phyloP scores from a whole-genome alignment of 2,329 filamentous ascomycete species.

The Ophiostoma sp. region DNA sequence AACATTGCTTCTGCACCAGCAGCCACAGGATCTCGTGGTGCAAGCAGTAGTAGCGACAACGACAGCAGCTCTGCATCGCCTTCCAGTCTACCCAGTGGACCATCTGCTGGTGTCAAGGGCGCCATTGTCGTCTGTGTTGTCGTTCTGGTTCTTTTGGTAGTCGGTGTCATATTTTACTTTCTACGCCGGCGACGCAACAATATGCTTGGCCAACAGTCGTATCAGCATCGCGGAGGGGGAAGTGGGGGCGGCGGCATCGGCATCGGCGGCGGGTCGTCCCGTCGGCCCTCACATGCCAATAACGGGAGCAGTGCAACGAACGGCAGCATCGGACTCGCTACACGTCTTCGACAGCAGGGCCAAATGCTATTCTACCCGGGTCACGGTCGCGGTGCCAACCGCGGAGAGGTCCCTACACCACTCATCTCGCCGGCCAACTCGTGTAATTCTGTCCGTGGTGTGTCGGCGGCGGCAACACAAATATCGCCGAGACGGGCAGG shows the following conservation, averaged over 20 bases:
- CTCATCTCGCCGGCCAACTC: slow-evolving; percentile 44
- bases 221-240: slow-evolving; percentile 15
- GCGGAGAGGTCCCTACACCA: slow-evolving; percentile 42
- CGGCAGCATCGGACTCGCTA: slow-evolving; percentile 29
- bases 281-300: neutral
- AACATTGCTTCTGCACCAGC: neutral
- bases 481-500: neutral
- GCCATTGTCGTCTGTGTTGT: slow-evolving; percentile 48
- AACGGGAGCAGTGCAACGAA: neutral
- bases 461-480: neutral
- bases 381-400: slow-evolving; percentile 26
- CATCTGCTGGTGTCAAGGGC: slow-evolving; percentile 43
- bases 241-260: neutral
- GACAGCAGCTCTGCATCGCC: neutral
- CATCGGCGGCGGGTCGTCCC: neutral
- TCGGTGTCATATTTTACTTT: slow-evolving; percentile 42
- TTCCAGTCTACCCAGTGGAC: slow-evolving; percentile 27
- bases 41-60: neutral
- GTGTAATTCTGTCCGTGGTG: slow-evolving; percentile 6
- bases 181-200: slow-evolving; percentile 34
- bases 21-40: neutral
- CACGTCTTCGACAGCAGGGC: slow-evolving; percentile 23
- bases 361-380: slow-evolving; percentile 22
- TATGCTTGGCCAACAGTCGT: slow-evolving; percentile 1
- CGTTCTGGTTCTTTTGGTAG: slow-evolving; percentile 42